Evolutionary conservation across 441 rosid species (phyloP), one percentile per base, ranked within the genome.

Genomic region (Adansonia madagascariensis): DNA sequence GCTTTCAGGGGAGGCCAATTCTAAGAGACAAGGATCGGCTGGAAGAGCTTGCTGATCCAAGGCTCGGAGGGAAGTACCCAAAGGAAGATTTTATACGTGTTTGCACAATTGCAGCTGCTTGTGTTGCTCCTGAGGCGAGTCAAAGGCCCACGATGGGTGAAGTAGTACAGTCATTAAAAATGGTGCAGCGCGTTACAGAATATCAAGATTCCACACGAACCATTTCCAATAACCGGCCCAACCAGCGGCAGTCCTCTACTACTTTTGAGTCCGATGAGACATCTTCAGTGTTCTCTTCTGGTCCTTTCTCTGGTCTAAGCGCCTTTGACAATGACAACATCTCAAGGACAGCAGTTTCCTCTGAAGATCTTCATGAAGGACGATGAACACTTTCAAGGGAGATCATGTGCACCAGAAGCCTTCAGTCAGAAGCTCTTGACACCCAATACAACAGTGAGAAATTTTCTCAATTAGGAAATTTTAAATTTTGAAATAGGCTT

Each of bases 111-210:
- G 98, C 97, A 20, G 97, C 99, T n/a, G 99, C 99, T 72, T 95
- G 98, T 78, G 99, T 95, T 60, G 92, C 99, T 55, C 94, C 97
- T 2, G 98, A 95, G 82, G 93, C 98, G 4, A 93, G 80, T 86
- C 98, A 93, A 74, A 85, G 99, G 80, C 99, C 98, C 11, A 92
- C 98, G 18, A 95, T 93, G 97, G 99, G 99, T 1, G 98, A 95
- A 90, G 99, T 95, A 81, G 99, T 95, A 14, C 99, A 95, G 78
- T 95, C 99, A 22, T 92, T 95, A 15, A 95, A 95, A 85, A 95
- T 93, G 98, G 98, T 95, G 66, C 98, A 93, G 85, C 89, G 94
- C 0, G 88, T 86, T 0, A 80, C 91, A 3, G 98, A 95, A 83
- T 84, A 89, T 82, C 98, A 91, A 55, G 98, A 95, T 71, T 74